phyloP scores from a whole-genome alignment of 1,139 yeast genomes.

The Yamadazyma songkhlaensis region DNA sequence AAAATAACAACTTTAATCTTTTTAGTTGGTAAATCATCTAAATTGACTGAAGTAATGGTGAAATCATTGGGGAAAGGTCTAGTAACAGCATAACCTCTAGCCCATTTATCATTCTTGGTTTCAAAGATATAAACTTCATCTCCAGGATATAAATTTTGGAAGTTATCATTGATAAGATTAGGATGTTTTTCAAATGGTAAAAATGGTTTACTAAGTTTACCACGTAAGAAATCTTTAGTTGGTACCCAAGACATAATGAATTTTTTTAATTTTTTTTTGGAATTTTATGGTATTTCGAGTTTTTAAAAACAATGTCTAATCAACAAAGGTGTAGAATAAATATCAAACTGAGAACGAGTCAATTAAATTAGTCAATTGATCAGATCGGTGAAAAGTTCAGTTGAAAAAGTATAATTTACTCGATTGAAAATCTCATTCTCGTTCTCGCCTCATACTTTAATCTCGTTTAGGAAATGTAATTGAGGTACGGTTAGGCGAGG shows the following conservation, averaged over 20 bases:
- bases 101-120: constrained; percentile 65
- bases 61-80: constrained; percentile 71
- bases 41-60: constrained; percentile 56
- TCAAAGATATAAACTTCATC: constrained; percentile 81
- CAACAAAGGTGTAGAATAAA: too few species aligned
- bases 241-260: constrained; percentile 32
- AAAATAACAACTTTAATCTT: constrained; percentile 53
- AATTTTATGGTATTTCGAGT: not conserved
- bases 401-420: not conserved
- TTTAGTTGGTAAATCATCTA: constrained; percentile 60
- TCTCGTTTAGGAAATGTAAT: constrained; percentile 16
- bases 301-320: not conserved
- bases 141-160: constrained; percentile 68
- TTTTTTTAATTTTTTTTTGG: not conserved
- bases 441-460: constrained; percentile 9
- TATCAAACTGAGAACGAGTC: too few species aligned
- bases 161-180: constrained; percentile 34
- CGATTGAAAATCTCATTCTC: not conserved
- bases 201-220: constrained; percentile 57
- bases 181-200: constrained; percentile 57
- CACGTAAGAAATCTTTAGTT: constrained; percentile 40
- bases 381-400: not conserved
- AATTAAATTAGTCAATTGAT: not conserved
- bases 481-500: not conserved
- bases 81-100: constrained; percentile 66